phyloP scores from a whole-genome alignment of 345 rosid species.

The Gossypioides kirkii region DNA sequence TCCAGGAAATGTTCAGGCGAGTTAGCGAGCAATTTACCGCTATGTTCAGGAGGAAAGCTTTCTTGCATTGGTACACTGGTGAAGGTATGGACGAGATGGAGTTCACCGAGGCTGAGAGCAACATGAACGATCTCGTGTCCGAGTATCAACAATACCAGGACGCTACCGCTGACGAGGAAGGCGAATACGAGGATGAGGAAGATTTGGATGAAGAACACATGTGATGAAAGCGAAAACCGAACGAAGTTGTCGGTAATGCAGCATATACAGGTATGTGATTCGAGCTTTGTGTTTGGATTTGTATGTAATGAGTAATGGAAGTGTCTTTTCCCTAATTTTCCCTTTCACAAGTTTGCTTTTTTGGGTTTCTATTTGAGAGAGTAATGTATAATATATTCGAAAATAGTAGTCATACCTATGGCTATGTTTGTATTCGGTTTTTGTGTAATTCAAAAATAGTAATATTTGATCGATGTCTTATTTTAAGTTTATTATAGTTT shows the following conservation, averaged over 20 bases:
- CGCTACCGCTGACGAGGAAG: conserved; percentile 24
- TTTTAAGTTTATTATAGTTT: too few species aligned
- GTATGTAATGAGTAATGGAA: neutral
- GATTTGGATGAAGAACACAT: neutral
- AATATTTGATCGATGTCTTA: neutral
- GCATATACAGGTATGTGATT: neutral
- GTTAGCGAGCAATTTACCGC: conserved; percentile 16
- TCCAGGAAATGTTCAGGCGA: conserved; percentile 20
- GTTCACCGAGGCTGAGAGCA: conserved; percentile 19
- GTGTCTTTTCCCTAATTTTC: neutral
- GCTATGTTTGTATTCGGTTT: neutral
- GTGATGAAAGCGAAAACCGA: neutral
- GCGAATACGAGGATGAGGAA: conserved; percentile 22
- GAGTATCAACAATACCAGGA: conserved; percentile 34
- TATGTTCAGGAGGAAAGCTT: conserved; percentile 9
- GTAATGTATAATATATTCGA: neutral
- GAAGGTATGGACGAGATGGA: conserved; percentile 10
- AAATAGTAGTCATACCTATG: neutral
- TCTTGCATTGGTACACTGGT: conserved; percentile 10
- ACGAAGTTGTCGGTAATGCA: neutral
- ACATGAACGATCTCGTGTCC: conserved; percentile 29
- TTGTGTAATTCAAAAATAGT: too few species aligned
- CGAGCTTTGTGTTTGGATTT: neutral
- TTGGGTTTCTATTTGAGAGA: neutral
- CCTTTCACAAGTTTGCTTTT: neutral